Evolutionary conservation across 2,329 filamentous ascomycete species (phyloP), one percentile per base, ranked within the genome.

Genomic region (Fragosphaeria purpurea): DNA sequence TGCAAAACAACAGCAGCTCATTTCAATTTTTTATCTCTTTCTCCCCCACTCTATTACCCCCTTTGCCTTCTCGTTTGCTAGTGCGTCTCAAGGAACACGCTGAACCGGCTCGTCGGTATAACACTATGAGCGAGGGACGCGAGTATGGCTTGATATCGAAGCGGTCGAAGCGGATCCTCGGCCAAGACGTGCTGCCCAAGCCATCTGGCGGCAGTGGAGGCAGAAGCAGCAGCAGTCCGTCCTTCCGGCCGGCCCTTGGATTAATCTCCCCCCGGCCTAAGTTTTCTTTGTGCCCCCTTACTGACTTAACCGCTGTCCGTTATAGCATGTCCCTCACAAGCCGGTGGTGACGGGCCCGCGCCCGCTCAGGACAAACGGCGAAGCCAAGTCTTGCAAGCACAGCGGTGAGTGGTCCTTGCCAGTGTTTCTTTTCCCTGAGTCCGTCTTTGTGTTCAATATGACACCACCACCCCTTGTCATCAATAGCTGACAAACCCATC

Each of bases 121-220:
- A 22, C 22, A 42, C 13, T 5, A 50, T 50, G 47, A 10, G 22
- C 5, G 47, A 50, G 6, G 42, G 47, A 3, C 41, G 47, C 2
- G 47, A 50, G n/a, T 50, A 50, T 32, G 47, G 47, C 9, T 5
- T 50, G 38, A 33, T 50, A n/a, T 50, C 47, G 2, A 50, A 50
- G 42, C 41, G 47, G 13, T 50, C 47, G 4, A 50, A 44, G 31
- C 47, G 45, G 42, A 50, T 50, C 22, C 47, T 50, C 2, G 47
- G 47, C 7, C 22, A 50, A 30, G 47, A 50, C 2, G 47, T 49
- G 4, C 34, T 40, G 4, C 41, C 41, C 13, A 33, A 44, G 30
- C 11, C 34, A 11, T 10, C n/a, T 11, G 13, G 13, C 39, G 44
- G 22, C 22, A 22, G 22, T 22, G 22, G 22, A 22, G 22, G 22